Evolutionary conservation across 345 rosid genomes (phyloP).

Genomic region (Capsella bursapastoris): DNA sequence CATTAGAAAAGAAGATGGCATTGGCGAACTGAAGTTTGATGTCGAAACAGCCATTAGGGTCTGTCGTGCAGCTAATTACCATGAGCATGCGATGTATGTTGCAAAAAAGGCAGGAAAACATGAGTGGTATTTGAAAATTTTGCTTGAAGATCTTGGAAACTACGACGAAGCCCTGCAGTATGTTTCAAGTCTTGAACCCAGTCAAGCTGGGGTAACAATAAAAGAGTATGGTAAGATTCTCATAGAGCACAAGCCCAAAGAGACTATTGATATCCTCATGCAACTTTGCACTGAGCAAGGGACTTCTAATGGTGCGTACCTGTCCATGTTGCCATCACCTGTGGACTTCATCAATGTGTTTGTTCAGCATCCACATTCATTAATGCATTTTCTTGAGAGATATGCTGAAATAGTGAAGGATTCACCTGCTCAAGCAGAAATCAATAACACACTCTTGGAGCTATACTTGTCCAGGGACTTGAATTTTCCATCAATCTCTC

Average conservation of each 20-base stretch:
- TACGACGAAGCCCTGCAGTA: slow-evolving; percentile 93
- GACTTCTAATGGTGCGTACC: slow-evolving; percentile 65
- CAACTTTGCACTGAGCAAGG: slow-evolving; percentile 86
- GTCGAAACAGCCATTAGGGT: slow-evolving; percentile 99
- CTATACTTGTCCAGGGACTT: slow-evolving; percentile 88
- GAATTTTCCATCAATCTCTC: slow-evolving; percentile 80
- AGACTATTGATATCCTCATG: slow-evolving; percentile 88
- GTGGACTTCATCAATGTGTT: slow-evolving; percentile 95
- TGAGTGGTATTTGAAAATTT: slow-evolving; percentile 90
- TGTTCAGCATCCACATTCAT: slow-evolving; percentile 80
- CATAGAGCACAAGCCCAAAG: slow-evolving; percentile 83
- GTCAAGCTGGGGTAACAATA: slow-evolving; percentile 95
- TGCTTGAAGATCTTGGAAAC: slow-evolving; percentile 94
- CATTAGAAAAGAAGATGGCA: slow-evolving; percentile 88
- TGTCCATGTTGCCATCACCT: slow-evolving; percentile 95
- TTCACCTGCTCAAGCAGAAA: slow-evolving; percentile 98
- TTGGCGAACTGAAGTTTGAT: slow-evolving; percentile 91
- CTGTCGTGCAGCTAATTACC: slow-evolving; percentile 97
- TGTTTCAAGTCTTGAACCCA: slow-evolving; percentile 91
- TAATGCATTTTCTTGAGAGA: slow-evolving; percentile 89
- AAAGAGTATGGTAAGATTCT: slow-evolving; percentile 98
- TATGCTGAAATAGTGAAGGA: slow-evolving; percentile 82
- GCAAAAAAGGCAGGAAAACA: slow-evolving; percentile 98
- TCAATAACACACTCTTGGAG: slow-evolving; percentile 91
- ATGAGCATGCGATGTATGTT: slow-evolving; percentile 98